Percentiles rank a stretch among this genome's conserved stretches.
Evolutionary conservation across 2,329 filamentous ascomycete species (phyloP).

Genomic region (Plenodomus biglobosus): DNA sequence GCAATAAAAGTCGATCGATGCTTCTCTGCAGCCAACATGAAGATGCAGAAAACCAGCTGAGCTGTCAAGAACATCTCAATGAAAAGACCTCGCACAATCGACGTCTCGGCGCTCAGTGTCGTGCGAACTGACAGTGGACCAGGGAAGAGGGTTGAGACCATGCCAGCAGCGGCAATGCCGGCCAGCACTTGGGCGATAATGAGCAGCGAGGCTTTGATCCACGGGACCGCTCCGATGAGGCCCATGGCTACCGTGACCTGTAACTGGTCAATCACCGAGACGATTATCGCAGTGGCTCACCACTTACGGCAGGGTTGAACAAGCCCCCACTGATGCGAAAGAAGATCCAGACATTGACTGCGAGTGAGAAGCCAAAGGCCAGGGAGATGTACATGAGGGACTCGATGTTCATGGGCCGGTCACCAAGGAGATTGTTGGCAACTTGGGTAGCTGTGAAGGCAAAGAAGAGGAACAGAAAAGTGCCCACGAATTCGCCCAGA

Average conservation of each 20-base stretch:
- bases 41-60: slow-evolving; percentile 54
- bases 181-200: slow-evolving; percentile 51
- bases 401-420: slow-evolving; percentile 23
- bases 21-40: slow-evolving; percentile 49
- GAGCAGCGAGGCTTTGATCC: slow-evolving; percentile 48
- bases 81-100: slow-evolving; percentile 49
- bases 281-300: slow-evolving; percentile 10
- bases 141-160: slow-evolving; percentile 51
- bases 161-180: slow-evolving; percentile 48
- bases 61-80: slow-evolving; percentile 56
- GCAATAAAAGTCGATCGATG: slow-evolving; percentile 46
- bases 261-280: slow-evolving; percentile 8
- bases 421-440: slow-evolving; percentile 38
- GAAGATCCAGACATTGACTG: slow-evolving; percentile 47
- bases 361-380: slow-evolving; percentile 42
- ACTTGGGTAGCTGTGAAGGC: slow-evolving; percentile 45
- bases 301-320: slow-evolving; percentile 44
- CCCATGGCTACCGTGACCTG: slow-evolving; percentile 53
- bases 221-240: slow-evolving; percentile 51
- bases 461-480: slow-evolving; percentile 46
- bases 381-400: slow-evolving; percentile 42
- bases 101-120: slow-evolving; percentile 46
- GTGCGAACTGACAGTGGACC: slow-evolving; percentile 51
- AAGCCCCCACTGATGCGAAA: slow-evolving; percentile 44
- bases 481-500: slow-evolving; percentile 47